Percentiles rank a stretch among this genome's conserved stretches.
Evolutionary conservation across 2,329 filamentous ascomycete genomes (phyloP).

Genomic region (Xylariaceae sp.): DNA sequence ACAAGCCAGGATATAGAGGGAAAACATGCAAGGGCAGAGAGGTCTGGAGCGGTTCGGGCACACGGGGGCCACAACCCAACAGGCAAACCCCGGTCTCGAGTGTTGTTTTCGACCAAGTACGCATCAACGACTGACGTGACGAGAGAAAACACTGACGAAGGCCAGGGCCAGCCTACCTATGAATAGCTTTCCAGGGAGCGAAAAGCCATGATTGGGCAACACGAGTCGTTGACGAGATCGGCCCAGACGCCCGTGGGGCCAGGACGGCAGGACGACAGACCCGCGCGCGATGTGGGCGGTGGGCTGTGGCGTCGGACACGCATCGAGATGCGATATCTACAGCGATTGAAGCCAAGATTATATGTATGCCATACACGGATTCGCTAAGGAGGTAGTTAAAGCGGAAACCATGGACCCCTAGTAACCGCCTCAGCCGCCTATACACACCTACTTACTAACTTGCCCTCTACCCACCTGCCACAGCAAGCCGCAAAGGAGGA

Average conservation of each 20-base stretch:
- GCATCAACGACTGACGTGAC: constrained; percentile 26
- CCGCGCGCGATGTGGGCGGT: too few species aligned
- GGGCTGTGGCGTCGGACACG: constrained; percentile 23
- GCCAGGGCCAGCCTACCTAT: too few species aligned
- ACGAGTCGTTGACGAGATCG: constrained; percentile 23
- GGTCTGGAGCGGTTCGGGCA: constrained; percentile 5
- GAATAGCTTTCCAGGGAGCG: too few species aligned
- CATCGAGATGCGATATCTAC: constrained; percentile 5
- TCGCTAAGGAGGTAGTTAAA: too few species aligned
- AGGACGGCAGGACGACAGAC: constrained; percentile 20
- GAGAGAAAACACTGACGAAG: constrained; percentile 7
- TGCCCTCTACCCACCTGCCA: too few species aligned
- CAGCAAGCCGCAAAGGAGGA: too few species aligned
- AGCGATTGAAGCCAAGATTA: constrained; percentile 7
- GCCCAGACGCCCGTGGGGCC: constrained; percentile 24
- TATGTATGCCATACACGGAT: too few species aligned
- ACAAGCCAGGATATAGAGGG: constrained; percentile 17
- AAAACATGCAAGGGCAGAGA: constrained; percentile 23
- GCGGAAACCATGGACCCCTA: too few species aligned
- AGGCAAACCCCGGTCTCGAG: constrained; percentile 24
- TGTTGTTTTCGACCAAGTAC: constrained; percentile 14
- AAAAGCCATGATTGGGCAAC: constrained; percentile 28
- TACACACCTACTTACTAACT: too few species aligned
- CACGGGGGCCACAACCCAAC: constrained; percentile 14
- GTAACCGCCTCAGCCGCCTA: too few species aligned